phyloP scores from a whole-genome alignment of 805 yeast species.

The Lipomyces kockii region DNA sequence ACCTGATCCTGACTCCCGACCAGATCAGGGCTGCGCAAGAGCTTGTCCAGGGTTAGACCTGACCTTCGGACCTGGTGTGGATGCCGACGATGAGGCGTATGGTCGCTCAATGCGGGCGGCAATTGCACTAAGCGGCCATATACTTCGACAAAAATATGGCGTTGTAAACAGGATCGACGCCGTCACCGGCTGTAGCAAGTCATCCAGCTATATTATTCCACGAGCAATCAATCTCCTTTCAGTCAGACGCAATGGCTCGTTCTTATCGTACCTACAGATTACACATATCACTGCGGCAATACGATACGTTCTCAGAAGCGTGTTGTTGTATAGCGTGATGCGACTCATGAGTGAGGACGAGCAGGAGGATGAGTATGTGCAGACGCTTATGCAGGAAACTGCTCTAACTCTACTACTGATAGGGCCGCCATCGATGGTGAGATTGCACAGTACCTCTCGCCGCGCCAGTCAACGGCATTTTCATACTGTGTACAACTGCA shows the following conservation, averaged over 20 bases:
- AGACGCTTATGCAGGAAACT: no score
- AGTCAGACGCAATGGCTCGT: background rate
- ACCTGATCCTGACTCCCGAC: no score
- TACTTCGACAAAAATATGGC: no score
- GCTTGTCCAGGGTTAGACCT: no score
- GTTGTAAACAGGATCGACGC: no score
- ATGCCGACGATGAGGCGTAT: no score
- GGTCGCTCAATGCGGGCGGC: no score
- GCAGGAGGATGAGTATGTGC: background rate
- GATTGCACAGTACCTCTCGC: background rate
- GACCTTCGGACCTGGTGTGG: no score
- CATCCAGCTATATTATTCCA: background rate
- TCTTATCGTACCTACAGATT: background rate
- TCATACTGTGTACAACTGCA: background rate
- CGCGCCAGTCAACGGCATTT: background rate
- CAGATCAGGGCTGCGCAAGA: no score
- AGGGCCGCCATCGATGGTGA: background rate
- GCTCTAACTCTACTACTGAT: background rate
- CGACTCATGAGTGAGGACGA: background rate
- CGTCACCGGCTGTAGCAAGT: no score
- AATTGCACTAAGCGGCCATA: no score
- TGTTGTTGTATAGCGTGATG: background rate
- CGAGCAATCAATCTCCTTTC: background rate
- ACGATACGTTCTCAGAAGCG: background rate
- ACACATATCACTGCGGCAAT: background rate